Evolutionary conservation across 257 asterid genomes (phyloP).

Genomic region (Coffea canephora): DNA sequence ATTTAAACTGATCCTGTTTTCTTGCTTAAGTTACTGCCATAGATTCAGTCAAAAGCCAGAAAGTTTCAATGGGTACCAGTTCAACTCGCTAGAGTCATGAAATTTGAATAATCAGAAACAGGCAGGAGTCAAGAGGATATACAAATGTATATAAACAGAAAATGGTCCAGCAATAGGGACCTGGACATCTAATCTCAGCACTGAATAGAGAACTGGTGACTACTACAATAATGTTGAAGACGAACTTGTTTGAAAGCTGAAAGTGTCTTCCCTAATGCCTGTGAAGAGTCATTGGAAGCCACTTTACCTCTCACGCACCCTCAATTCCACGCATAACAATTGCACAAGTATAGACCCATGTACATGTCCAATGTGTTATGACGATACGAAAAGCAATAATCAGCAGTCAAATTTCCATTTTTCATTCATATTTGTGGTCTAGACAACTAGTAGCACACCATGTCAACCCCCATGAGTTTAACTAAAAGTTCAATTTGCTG

Average conservation of each 20-base stretch:
- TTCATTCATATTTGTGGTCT: no score
- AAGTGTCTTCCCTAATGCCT: not conserved
- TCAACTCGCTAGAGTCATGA: not conserved
- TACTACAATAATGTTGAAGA: no score
- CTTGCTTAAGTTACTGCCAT: not conserved
- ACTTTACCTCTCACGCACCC: not conserved
- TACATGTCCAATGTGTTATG: not conserved
- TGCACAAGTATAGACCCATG: not conserved
- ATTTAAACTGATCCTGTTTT: not conserved
- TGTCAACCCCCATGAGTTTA: not conserved
- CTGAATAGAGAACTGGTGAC: not conserved
- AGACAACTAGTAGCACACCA: not conserved
- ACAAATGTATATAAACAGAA: not conserved
- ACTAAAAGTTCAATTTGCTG: not conserved
- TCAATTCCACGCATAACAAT: not conserved
- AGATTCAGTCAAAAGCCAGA: not conserved
- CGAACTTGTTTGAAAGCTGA: not conserved
- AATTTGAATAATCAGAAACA: not conserved
- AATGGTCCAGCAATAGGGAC: not conserved
- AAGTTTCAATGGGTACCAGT: not conserved
- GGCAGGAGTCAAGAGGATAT: not conserved
- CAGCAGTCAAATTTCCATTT: not conserved
- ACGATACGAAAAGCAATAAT: not conserved
- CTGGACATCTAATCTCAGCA: not conserved
- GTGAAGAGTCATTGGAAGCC: not conserved